Evolutionary conservation across 2,329 filamentous ascomycete genomes (phyloP).

Genomic region (Penicillium sp.): DNA sequence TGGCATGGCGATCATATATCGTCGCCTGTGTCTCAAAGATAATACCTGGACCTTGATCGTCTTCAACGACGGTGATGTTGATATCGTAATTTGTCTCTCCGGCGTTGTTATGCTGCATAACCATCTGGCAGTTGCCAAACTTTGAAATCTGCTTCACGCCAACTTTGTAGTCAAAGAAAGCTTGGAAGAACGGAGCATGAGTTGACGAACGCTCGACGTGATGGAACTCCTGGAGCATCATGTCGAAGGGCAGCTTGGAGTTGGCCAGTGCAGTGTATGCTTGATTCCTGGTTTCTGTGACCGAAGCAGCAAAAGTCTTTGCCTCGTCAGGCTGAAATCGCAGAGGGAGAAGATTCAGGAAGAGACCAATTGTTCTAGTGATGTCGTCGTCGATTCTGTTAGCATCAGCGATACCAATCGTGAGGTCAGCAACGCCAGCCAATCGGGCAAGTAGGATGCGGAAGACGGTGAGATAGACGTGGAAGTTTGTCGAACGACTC

Average conservation of each 20-base stretch:
- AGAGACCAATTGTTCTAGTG: conserved; percentile 37
- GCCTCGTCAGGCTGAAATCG: conserved; percentile 21
- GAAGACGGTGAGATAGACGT: conserved; percentile 41
- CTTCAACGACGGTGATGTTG: conserved; percentile 1
- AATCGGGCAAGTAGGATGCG: conserved; percentile 32
- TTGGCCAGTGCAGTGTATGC: conserved; percentile 25
- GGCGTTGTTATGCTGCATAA: conserved; percentile 59
- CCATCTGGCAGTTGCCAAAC: conserved; percentile 9
- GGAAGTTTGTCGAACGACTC: conserved; percentile 27
- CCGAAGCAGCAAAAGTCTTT: conserved; percentile 20
- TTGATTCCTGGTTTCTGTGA: conserved; percentile 19
- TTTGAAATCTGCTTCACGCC: background rate
- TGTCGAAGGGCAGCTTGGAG: conserved; percentile 34
- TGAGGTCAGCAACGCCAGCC: conserved; percentile 33
- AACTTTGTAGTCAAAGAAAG: conserved; percentile 35
- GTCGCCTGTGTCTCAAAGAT: background rate
- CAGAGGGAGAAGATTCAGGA: conserved; percentile 45
- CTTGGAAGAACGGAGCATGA: conserved; percentile 41
- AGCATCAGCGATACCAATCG: conserved; percentile 47
- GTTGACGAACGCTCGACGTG: conserved; percentile 23
- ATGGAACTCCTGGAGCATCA: conserved; percentile 33
- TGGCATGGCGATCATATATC: background rate
- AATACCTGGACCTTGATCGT: background rate
- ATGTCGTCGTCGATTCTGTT: conserved; percentile 32
- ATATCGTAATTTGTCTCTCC: conserved; percentile 81